Percentiles rank a stretch among this genome's conserved stretches.
Evolutionary conservation across 441 rosid species (phyloP).

Genomic region (Manihot esculenta): DNA sequence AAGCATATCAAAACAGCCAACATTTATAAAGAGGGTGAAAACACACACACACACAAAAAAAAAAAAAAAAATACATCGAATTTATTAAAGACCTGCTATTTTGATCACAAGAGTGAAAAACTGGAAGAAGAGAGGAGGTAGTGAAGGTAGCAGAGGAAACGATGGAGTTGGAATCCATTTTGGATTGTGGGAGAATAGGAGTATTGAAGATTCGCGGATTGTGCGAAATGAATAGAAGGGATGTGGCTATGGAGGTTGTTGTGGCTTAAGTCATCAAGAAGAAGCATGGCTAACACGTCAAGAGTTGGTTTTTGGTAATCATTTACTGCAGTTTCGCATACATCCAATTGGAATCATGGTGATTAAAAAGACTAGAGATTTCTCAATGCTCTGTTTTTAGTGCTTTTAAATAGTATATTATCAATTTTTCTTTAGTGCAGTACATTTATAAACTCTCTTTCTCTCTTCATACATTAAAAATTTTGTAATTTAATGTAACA

Average conservation of each 20-base stretch:
- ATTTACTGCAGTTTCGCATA: background rate
- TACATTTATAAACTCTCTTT: no score
- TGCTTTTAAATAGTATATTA: no score
- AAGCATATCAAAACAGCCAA: background rate
- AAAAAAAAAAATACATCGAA: background rate
- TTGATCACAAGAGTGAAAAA: constrained; percentile 22
- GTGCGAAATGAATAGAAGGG: no score
- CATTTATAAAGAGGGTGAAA: no score
- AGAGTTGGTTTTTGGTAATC: background rate
- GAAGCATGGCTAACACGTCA: constrained; percentile 36
- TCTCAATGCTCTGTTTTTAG: no score
- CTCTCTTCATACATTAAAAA: no score
- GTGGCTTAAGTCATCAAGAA: constrained; percentile 18
- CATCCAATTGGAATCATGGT: constrained; percentile 18
- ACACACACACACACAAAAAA: background rate
- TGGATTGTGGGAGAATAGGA: background rate
- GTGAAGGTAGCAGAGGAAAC: constrained; percentile 29
- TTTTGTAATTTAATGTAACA: no score
- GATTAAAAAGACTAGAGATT: no score
- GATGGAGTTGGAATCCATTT: constrained; percentile 44
- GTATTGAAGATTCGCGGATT: no score
- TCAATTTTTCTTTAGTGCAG: no score
- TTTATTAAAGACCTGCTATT: constrained; percentile 25
- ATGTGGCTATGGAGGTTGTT: constrained; percentile 7
- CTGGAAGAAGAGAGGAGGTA: constrained; percentile 32